A percentile compares a stretch with the other conserved stretches of the same genome.
Conservation (phyloP, 2,329 filamentous ascomycete species). For the Fusarium sp. region DNA sequence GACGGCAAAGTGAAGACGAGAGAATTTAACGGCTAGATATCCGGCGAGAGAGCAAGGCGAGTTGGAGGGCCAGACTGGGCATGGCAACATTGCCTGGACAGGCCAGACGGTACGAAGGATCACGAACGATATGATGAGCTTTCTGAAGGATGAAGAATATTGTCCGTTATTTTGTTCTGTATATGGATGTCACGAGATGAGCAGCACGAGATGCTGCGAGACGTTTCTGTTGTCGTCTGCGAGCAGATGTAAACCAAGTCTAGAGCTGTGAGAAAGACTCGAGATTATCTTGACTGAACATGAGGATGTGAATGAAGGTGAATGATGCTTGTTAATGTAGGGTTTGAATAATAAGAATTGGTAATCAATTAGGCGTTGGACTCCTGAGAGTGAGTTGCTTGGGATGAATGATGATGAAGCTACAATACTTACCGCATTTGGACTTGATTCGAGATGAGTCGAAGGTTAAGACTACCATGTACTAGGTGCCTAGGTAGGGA, state of each 20-base stretch:
- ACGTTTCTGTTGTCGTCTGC: conserved; percentile 17
- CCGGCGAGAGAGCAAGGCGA: conserved; percentile 2
- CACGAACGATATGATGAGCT: conserved; percentile 26
- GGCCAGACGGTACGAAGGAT: conserved; percentile 19
- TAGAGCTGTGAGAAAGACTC: conserved; percentile 1
- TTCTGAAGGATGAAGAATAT: conserved; percentile 33
- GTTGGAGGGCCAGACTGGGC: conserved; percentile 2
- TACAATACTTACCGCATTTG: conserved; percentile 34
- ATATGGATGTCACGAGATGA: conserved; percentile 20
- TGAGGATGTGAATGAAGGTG: not conserved
- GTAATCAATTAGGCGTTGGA: too few relatives aligned
- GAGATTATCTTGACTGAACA: too few relatives aligned
- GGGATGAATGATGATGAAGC: not conserved
- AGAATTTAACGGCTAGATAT: conserved; percentile 14
- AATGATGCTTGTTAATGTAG: not conserved
- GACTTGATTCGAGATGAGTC: conserved; percentile 39
- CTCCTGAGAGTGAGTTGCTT: too few relatives aligned
- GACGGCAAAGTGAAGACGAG: not conserved
- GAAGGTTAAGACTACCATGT: conserved; percentile 23
- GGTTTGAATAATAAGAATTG: too few relatives aligned
- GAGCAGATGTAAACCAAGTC: conserved; percentile 20
- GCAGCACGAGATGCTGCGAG: conserved; percentile 14
- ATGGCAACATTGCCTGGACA: conserved; percentile 24
- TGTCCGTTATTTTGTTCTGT: conserved; percentile 33
- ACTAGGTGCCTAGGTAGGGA: not conserved